These are phyloP conservation scores for Pyronema domesticum DNA, from an alignment of 495 filamentous ascomycete species.

Conservation along the genomic window DNA sequence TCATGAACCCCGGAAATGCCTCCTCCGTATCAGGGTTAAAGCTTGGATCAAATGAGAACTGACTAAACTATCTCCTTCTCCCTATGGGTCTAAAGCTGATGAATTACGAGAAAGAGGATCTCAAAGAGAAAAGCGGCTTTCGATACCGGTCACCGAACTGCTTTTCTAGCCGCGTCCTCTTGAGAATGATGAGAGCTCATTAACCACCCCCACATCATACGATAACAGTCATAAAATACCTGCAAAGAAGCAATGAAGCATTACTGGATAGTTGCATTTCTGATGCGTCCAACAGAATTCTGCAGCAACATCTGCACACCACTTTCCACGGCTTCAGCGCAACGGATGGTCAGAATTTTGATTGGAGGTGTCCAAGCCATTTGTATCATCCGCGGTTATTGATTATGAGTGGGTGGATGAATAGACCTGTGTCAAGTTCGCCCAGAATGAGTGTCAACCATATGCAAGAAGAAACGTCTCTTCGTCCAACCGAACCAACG, in stretches of 20 bases:
- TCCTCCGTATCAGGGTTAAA: too few relatives aligned
- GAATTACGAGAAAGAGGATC: too few relatives aligned
- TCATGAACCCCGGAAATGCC: too few relatives aligned
- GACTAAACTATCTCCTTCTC: too few relatives aligned
- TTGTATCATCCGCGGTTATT: background rate
- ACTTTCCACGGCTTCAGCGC: background rate
- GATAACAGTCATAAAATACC: background rate
- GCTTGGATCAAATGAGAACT: too few relatives aligned
- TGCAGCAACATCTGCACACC: background rate
- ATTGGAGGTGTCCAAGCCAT: background rate
- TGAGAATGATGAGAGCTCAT: background rate
- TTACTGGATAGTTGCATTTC: background rate
- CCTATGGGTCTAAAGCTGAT: too few relatives aligned
- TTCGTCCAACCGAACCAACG: background rate
- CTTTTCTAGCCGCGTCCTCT: background rate
- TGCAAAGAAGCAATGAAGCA: background rate
- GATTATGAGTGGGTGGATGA: background rate
- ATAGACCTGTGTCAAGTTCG: background rate
- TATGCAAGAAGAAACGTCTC: background rate
- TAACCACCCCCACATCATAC: background rate
- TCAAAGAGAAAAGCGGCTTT: too few relatives aligned
- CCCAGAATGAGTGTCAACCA: background rate
- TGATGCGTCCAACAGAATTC: background rate
- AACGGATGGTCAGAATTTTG: background rate
- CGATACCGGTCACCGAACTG: background rate